A percentile compares a stretch with the other conserved stretches of the same genome.
Conservation (phyloP, 352 stramenopile genomes). For the Pythium folliculosum region DNA sequence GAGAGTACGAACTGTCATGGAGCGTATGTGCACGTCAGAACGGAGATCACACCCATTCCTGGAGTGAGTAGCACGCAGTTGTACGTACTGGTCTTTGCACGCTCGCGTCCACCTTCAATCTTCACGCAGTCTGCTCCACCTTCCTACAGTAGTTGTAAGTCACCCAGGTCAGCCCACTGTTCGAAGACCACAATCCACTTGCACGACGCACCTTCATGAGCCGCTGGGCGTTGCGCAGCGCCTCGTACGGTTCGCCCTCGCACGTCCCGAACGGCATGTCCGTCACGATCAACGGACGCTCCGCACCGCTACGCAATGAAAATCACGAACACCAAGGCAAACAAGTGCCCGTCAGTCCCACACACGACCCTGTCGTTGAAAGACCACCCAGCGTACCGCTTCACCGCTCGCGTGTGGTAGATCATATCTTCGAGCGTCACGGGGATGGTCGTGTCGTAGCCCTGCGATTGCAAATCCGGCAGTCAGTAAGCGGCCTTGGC, state of each 20-base stretch:
- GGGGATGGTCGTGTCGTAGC: slow-evolving; percentile 88
- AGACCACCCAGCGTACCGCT: slow-evolving; percentile 51
- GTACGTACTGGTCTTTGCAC: slow-evolving; percentile 65
- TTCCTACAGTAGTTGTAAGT: slow-evolving; percentile 70
- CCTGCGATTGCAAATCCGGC: slow-evolving; percentile 36
- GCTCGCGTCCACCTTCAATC: slow-evolving; percentile 94
- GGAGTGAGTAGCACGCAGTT: no score
- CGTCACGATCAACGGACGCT: slow-evolving; percentile 92
- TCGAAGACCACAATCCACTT: not conserved
- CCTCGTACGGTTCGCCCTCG: slow-evolving; percentile 90
- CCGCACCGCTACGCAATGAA: slow-evolving; percentile 45
- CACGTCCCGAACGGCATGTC: slow-evolving; percentile 99
- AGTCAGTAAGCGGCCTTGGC: not conserved
- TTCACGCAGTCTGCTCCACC: slow-evolving; percentile 97
- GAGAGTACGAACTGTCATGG: slow-evolving; percentile 57
- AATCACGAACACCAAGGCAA: not conserved
- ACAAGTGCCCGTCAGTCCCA: not conserved
- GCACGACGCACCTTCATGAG: slow-evolving; percentile 78
- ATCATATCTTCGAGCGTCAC: slow-evolving; percentile 99
- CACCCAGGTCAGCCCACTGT: not conserved
- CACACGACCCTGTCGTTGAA: no score
- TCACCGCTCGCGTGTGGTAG: slow-evolving; percentile 96
- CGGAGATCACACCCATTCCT: not conserved
- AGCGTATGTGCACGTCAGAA: not conserved
- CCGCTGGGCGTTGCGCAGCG: slow-evolving; percentile 94